phyloP scores from a whole-genome alignment of 2,329 filamentous ascomycete species.

The Fusarium sp. region DNA sequence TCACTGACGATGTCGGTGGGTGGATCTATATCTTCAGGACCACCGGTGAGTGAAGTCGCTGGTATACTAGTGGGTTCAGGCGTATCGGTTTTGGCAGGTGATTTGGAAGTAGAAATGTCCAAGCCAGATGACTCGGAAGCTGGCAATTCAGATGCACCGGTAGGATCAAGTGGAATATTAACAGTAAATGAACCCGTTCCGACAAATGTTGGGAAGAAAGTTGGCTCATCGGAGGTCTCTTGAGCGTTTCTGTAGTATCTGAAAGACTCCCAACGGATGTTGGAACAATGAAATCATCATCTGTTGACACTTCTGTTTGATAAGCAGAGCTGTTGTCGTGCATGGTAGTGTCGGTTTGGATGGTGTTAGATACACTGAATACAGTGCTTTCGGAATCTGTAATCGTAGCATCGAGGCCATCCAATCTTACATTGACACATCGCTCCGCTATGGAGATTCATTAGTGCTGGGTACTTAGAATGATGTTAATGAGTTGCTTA shows the following conservation, averaged over 20 bases:
- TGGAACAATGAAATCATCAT: neutral
- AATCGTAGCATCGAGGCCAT: neutral
- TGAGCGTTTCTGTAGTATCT: too few relatives aligned
- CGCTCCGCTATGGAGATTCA: neutral
- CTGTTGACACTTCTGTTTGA: neutral
- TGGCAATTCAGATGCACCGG: too few relatives aligned
- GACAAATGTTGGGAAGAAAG: too few relatives aligned
- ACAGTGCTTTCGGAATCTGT: neutral
- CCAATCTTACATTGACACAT: neutral
- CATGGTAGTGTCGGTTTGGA: neutral
- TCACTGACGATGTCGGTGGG: neutral
- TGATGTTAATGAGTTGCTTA: neutral
- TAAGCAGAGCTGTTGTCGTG: too few relatives aligned
- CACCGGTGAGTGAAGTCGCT: too few relatives aligned
- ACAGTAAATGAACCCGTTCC: too few relatives aligned
- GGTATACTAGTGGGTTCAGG: too few relatives aligned
- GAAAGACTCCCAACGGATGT: neutral
- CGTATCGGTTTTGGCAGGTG: too few relatives aligned
- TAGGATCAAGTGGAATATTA: too few relatives aligned
- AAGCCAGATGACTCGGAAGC: too few relatives aligned
- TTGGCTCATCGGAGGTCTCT: too few relatives aligned
- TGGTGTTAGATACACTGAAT: neutral
- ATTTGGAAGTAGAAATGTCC: too few relatives aligned
- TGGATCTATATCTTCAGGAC: neutral
- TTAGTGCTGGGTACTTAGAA: neutral